phyloP scores from a whole-genome alignment of 192 early-diverging fungal species.

The Glomus cerebriforme region DNA sequence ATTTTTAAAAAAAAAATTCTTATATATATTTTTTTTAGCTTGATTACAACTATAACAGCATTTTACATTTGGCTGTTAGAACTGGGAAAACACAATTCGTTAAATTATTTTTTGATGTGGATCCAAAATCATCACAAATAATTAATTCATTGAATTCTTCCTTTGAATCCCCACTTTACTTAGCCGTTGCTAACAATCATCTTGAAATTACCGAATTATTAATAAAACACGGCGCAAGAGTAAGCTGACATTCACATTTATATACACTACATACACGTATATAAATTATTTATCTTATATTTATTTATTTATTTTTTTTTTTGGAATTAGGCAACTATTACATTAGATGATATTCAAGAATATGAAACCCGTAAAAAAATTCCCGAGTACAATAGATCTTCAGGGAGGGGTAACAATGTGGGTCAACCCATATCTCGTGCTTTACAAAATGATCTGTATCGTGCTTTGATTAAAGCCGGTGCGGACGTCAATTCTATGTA shows the following conservation, averaged over 20 bases:
- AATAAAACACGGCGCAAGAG: neutral
- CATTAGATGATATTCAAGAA: neutral
- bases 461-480: neutral
- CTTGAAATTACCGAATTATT: neutral
- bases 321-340: neutral
- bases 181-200: neutral
- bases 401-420: too few relatives aligned
- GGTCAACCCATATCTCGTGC: neutral
- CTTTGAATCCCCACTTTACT: neutral
- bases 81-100: slow-evolving; percentile 8
- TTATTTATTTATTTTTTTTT: neutral
- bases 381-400: too few relatives aligned
- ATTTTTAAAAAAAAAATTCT: neutral
- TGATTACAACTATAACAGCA: slow-evolving; percentile 3
- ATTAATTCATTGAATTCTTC: neutral
- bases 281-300: too few relatives aligned
- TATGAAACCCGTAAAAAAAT: neutral
- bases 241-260: neutral
- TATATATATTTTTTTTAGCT: slow-evolving; percentile 8
- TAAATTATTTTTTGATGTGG: neutral
- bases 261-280: too few relatives aligned
- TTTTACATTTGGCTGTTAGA: slow-evolving; percentile 7
- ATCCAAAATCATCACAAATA: neutral
- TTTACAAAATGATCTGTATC: neutral
- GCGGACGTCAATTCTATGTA: neutral